These are phyloP conservation scores for Amauroascus niger DNA, from an alignment of 2,329 filamentous ascomycete species.

Conservation along the genomic window DNA sequence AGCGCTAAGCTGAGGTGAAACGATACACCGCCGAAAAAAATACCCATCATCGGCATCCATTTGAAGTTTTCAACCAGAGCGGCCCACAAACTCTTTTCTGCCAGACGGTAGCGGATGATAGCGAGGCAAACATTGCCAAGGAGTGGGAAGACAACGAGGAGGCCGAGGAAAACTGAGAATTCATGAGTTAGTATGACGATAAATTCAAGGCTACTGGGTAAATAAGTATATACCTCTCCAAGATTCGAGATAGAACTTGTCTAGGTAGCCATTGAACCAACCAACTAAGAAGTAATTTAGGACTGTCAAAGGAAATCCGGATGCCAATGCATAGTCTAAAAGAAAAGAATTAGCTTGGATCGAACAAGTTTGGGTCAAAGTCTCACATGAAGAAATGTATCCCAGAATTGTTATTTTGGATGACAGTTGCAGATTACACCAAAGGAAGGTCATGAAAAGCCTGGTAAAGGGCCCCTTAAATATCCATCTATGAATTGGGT, in stretches of 20 bases:
- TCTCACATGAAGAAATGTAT: slow-evolving; percentile 53
- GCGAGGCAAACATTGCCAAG: slow-evolving; percentile 54
- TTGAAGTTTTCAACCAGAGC: slow-evolving; percentile 50
- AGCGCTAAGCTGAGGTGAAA: slow-evolving; percentile 74
- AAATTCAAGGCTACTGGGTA: slow-evolving; percentile 20
- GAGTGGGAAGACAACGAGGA: slow-evolving; percentile 56
- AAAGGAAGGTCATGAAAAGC: slow-evolving; percentile 64
- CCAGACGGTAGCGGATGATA: slow-evolving; percentile 52
- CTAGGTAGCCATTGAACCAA: slow-evolving; percentile 58
- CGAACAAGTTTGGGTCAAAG: neutral
- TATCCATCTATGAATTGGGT: slow-evolving; percentile 64
- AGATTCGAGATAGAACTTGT: slow-evolving; percentile 58
- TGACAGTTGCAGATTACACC: slow-evolving; percentile 50
- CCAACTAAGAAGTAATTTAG: slow-evolving; percentile 64
- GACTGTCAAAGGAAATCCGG: slow-evolving; percentile 56
- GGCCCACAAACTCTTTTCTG: slow-evolving; percentile 43
- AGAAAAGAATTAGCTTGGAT: slow-evolving; percentile 1
- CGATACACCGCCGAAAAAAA: slow-evolving; percentile 64
- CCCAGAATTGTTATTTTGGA: slow-evolving; percentile 63
- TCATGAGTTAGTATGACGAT: neutral
- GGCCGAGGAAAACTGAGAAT: slow-evolving; percentile 23
- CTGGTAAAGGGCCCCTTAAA: slow-evolving; percentile 67
- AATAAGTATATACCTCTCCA: slow-evolving; percentile 45
- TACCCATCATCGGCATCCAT: slow-evolving; percentile 54
- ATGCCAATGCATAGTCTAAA: slow-evolving; percentile 57